These are phyloP conservation scores for Aspergillus tamarii DNA, from an alignment of 2,329 filamentous ascomycete genomes.

Conservation along the genomic window DNA sequence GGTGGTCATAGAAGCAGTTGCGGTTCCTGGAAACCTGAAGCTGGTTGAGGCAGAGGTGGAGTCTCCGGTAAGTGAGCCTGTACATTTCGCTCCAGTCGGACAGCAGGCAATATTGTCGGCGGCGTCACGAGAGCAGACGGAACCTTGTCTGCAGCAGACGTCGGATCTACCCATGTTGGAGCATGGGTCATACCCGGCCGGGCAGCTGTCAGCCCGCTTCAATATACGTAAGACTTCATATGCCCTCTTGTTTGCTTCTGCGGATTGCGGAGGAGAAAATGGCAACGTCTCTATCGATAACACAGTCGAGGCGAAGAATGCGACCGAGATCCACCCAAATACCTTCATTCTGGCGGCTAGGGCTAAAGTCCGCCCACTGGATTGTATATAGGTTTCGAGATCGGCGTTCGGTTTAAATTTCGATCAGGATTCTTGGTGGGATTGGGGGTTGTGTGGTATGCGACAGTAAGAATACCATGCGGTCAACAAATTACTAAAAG, in stretches of 20 bases:
- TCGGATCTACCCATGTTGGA: slow-evolving; percentile 54
- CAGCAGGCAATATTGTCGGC: slow-evolving; percentile 65
- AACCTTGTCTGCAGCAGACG: slow-evolving; percentile 59
- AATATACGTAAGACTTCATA: slow-evolving; percentile 37
- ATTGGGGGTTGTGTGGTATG: background rate
- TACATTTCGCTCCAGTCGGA: slow-evolving; percentile 60
- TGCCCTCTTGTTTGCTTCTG: slow-evolving; percentile 29
- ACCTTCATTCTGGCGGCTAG: slow-evolving; percentile 36
- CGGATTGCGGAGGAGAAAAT: slow-evolving; percentile 32
- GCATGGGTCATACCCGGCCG: slow-evolving; percentile 57
- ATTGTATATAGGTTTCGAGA: slow-evolving; percentile 1
- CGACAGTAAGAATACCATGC: background rate
- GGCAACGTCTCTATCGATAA: slow-evolving; percentile 33
- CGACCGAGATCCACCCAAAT: slow-evolving; percentile 34
- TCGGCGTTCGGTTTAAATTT: background rate
- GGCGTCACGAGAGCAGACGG: slow-evolving; percentile 59
- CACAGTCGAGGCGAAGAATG: slow-evolving; percentile 35
- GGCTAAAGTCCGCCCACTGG: slow-evolving; percentile 19
- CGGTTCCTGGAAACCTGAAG: slow-evolving; percentile 41
- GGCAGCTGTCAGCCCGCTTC: slow-evolving; percentile 49
- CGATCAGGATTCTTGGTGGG: background rate
- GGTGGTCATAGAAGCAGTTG: slow-evolving; percentile 31
- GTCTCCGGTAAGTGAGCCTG: slow-evolving; percentile 53
- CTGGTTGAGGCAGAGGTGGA: slow-evolving; percentile 28
- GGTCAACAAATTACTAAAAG: slow-evolving; percentile 42